Percentiles rank a stretch among this genome's conserved stretches.
These are phyloP conservation scores for Paraurostyla sp. DNA, from an alignment of 73 alveolate species.

Conservation along the genomic window DNA sequence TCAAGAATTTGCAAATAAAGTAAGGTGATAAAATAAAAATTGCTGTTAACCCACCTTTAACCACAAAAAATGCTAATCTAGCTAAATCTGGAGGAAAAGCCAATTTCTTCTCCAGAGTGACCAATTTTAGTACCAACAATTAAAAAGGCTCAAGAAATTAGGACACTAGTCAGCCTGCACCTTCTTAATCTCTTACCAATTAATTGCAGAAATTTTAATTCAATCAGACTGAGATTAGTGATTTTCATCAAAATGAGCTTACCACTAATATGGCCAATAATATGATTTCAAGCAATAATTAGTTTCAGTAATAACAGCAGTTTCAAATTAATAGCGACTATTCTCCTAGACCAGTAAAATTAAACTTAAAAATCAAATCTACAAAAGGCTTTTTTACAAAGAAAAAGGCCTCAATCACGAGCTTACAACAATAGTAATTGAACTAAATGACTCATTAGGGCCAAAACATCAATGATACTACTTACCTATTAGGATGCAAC, in stretches of 20 bases:
- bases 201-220: neutral
- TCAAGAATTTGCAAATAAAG: neutral
- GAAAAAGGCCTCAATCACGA: neutral
- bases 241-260: neutral
- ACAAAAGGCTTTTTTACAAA: neutral
- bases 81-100: neutral
- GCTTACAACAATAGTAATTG: neutral
- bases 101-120: conserved; percentile 22
- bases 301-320: neutral
- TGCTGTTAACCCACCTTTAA: neutral
- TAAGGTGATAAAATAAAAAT: conserved; percentile 2
- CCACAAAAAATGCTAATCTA: neutral
- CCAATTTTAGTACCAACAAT: neutral
- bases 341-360: conserved; percentile 41
- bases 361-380: conserved; percentile 21
- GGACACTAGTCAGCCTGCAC: neutral
- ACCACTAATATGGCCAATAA: neutral
- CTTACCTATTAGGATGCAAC: conserved; percentile 31
- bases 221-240: conserved; percentile 20
- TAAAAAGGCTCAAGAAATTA: conserved; percentile 21
- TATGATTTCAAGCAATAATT: too few species aligned
- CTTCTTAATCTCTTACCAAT: conserved; percentile 6
- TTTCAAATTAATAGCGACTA: neutral
- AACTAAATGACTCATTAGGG: neutral
- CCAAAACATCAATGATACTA: conserved; percentile 20